Base-by-base conservation (phyloP, 257 asterid species). In the Nicotiana paniculata region DNA sequence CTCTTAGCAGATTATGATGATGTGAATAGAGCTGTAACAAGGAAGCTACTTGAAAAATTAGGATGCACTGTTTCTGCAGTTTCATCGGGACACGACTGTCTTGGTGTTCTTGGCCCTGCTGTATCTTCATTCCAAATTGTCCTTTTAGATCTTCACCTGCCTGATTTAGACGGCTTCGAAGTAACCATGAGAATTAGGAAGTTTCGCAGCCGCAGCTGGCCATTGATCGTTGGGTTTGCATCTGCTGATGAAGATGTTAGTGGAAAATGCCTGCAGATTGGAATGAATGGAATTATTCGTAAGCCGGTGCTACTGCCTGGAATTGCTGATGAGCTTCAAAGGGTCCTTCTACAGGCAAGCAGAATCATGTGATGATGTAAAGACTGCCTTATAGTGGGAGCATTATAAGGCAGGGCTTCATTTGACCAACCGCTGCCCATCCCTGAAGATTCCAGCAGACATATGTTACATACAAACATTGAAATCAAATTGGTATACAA, bases 131-230 rank as follows among this genome's bases (percentile, higher is more conserved):
- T 82, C 77, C 96, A 88, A 86, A 58, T 96, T 30, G 92, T 96
- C 80, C 90, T 96, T 76, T 87, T 96, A 81, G 99, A 96, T 90
- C 97, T 93, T 59, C 96, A 96, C 83, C 85, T 96, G 89, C 92
- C 95, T 4, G 99, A 93, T 83, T 74, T 96, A 84, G 97, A 94
- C 68, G 97, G 97, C 10, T 93, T 83, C 57, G 98, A 96, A 82
- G 94, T 96, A 4, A 79, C 95, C 48, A 80, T 66, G 89, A 93
- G 96, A 85, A 92, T 93, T 79, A 82, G 97, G 57, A 93, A 96
- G 86, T 92, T 90, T n/a, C 39, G 92, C 11, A 94, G 97, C 93
- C 91, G 88, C 3, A 91, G 70, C 85, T 92, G 97, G 97, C 99
- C 97, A 1, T 80, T 91, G 90, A 96, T 96, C 35, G 51, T 96